phyloP scores from a whole-genome alignment of 306 rosid species.

The Canavalia ensiformis region DNA sequence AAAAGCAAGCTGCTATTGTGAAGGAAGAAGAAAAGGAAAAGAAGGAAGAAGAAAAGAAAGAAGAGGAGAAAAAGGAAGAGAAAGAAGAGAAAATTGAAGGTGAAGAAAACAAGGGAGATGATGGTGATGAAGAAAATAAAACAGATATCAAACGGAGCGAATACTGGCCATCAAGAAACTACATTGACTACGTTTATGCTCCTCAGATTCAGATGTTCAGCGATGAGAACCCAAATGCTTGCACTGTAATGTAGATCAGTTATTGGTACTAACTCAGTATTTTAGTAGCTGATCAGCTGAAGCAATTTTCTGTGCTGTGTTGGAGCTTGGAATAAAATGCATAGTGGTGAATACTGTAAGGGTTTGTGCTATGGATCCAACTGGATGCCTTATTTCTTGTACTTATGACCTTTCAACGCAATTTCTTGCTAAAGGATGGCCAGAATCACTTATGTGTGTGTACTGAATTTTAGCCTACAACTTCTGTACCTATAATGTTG shows the following conservation, averaged over 20 bases:
- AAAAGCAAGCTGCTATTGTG: slow-evolving; percentile 77
- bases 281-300: slow-evolving; percentile 45
- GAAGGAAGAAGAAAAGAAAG: slow-evolving; percentile 54
- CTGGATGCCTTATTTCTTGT: not conserved
- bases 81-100: slow-evolving; percentile 51
- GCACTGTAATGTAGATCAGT: slow-evolving; percentile 73
- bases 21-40: slow-evolving; percentile 66
- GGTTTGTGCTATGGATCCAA: not conserved
- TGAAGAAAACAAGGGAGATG: slow-evolving; percentile 57
- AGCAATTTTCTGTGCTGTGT: slow-evolving; percentile 38
- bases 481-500: slow-evolving; percentile 25
- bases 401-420: slow-evolving; percentile 2
- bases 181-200: slow-evolving; percentile 62
- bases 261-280: not conserved
- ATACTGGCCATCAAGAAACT: slow-evolving; percentile 65
- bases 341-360: slow-evolving; percentile 32
- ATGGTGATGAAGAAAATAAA: slow-evolving; percentile 54
- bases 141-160: slow-evolving; percentile 66
- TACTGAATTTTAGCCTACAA: slow-evolving; percentile 40
- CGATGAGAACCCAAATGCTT: slow-evolving; percentile 94
- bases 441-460: slow-evolving; percentile 20
- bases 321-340: slow-evolving; percentile 18
- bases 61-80: slow-evolving; percentile 47
- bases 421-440: slow-evolving; percentile 35
- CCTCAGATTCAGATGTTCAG: slow-evolving; percentile 78